phyloP scores from a whole-genome alignment of 208 protist genomes.

The Dictyostelium gargantuum region DNA sequence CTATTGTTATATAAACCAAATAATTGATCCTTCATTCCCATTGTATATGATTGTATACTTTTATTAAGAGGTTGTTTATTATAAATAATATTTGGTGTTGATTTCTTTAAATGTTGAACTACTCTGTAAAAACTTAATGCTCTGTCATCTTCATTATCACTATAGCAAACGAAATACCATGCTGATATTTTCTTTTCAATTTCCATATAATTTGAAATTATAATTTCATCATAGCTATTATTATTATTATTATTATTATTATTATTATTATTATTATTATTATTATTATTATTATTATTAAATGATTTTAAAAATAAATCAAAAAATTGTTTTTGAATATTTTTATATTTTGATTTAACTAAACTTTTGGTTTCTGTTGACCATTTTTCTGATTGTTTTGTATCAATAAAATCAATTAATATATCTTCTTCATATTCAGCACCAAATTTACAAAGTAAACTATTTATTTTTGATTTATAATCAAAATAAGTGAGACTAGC shows the following conservation, averaged over 20 bases:
- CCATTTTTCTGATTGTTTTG: neutral
- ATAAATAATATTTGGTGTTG: neutral
- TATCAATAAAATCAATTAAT: neutral
- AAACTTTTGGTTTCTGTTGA: neutral
- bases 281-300: neutral
- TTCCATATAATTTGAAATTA: neutral
- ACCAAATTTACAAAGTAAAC: neutral
- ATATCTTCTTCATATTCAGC: constrained; percentile 15
- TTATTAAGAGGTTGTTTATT: neutral
- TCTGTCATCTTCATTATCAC: neutral
- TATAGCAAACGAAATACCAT: neutral
- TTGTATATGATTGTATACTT: neutral
- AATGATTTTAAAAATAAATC: neutral
- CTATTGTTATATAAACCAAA: neutral
- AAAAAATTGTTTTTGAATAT: neutral
- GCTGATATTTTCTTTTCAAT: constrained; percentile 21
- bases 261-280: neutral
- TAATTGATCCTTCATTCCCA: neutral
- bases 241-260: neutral
- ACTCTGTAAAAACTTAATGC: constrained; percentile 3
- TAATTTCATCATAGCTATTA: neutral
- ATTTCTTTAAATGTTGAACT: neutral
- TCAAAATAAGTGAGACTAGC: neutral
- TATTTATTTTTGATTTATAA: neutral
- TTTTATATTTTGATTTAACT: neutral